These are phyloP conservation scores for Oryza brachyantha DNA, from an alignment of 176 grass and related monocot genomes.

Conservation along the genomic window DNA sequence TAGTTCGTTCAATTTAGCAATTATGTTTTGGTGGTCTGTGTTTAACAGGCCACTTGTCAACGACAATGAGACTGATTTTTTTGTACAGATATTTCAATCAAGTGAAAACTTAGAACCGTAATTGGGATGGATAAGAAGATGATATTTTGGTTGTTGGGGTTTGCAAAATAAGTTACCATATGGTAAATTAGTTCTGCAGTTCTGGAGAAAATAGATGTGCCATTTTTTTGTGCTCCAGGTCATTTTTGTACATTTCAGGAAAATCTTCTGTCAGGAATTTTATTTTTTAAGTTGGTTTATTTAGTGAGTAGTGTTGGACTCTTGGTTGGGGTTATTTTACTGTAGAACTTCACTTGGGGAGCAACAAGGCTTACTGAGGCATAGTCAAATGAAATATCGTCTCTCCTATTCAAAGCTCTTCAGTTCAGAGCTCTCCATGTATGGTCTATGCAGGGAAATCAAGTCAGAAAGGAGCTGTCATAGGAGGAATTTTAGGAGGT, in stretches of 20 bases:
- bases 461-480: conserved; percentile 48
- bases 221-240: background rate
- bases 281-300: background rate
- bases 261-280: background rate
- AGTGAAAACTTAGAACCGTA: background rate
- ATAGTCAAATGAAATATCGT: no score
- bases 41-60: background rate
- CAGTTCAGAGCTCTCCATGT: no score
- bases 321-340: background rate
- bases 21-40: background rate
- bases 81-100: conserved; percentile 3
- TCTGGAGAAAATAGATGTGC: background rate
- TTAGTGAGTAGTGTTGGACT: background rate
- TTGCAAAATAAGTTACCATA: background rate
- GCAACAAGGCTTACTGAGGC: no score
- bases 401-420: no score
- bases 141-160: background rate
- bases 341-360: no score
- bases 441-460: conserved; percentile 50
- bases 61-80: background rate
- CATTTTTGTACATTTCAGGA: background rate
- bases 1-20: background rate
- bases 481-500: conserved; percentile 61
- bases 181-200: background rate
- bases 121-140: background rate